Evolutionary conservation across 345 rosid species (phyloP).

Genomic region (Sisymbrium altissimum): DNA sequence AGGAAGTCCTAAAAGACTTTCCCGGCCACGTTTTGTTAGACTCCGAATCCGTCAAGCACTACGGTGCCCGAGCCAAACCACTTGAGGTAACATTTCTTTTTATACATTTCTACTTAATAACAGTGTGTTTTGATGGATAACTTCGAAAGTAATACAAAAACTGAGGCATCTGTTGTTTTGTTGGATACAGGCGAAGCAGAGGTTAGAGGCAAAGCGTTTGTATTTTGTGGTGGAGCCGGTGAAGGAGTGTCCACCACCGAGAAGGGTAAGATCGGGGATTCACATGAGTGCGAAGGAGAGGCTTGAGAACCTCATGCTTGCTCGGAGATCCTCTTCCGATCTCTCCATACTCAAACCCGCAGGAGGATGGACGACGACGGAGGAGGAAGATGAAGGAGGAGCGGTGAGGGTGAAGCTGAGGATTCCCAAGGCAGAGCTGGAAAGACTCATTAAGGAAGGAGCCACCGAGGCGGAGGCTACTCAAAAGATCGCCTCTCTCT

Average conservation of each 20-base stretch:
- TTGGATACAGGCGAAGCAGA: slow-evolving; percentile 36
- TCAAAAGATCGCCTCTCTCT: slow-evolving; percentile 44
- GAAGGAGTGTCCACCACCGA: slow-evolving; percentile 49
- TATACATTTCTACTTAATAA: background rate
- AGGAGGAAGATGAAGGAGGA: slow-evolving; percentile 9
- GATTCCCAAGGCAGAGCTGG: slow-evolving; percentile 63
- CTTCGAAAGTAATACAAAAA: background rate
- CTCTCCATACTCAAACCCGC: slow-evolving; percentile 54
- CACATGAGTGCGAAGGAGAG: slow-evolving; percentile 81
- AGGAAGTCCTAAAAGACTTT: slow-evolving; percentile 58
- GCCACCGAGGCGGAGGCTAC: slow-evolving; percentile 59
- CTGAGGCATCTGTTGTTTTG: background rate
- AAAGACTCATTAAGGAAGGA: slow-evolving; percentile 64
- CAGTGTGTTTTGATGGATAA: background rate
- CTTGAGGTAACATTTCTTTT: slow-evolving; percentile 17
- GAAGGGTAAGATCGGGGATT: slow-evolving; percentile 85
- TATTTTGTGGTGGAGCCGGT: slow-evolving; percentile 74
- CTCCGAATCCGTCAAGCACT: slow-evolving; percentile 80
- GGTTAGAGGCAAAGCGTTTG: slow-evolving; percentile 64
- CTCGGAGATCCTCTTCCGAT: slow-evolving; percentile 82
- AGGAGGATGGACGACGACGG: slow-evolving; percentile 6
- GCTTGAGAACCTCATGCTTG: slow-evolving; percentile 77
- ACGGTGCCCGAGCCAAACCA: slow-evolving; percentile 75
- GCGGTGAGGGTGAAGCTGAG: slow-evolving; percentile 60
- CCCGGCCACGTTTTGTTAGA: slow-evolving; percentile 80